Base-by-base conservation (phyloP, 352 stramenopile species). In the Phytophthora podocarpi region DNA sequence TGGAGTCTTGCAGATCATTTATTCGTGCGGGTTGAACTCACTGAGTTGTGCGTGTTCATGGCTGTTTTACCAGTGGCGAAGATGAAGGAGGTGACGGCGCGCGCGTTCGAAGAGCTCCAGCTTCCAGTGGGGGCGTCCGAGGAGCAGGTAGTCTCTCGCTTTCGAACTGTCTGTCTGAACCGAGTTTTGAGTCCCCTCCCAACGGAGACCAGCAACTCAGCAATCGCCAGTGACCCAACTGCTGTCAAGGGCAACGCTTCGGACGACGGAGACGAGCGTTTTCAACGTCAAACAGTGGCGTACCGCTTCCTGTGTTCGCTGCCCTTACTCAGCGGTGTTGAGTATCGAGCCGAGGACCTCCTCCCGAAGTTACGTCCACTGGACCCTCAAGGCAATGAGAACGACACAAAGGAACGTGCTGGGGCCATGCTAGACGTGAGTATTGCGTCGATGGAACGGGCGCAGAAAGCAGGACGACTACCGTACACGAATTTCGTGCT, bases 401-500 rank as follows among this genome's bases (percentile, higher is more conserved):
- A 42, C 6, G 51, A 69, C 7, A 52, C 34, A 13, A 72, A 70
- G 12, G 60, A 78, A 35, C 79, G 77, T 6, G 82, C 82, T 10
- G 81, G 77, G 54, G 70, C 73, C 3, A 82, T 89, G 74, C 53
- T 91, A 23, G 82, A 91, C 57, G 64, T 89, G 35, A 73, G 56
- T 21, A 85, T 89, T 43, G 51, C 64, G 11, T 78, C 71, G 18
- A 86, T 91, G 78, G 82, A 89, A 58, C 73, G 80, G 18, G 75
- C 82, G 1, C 82, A 91, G 63, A 66, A 72, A 39, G 47, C 63
- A 2, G 79, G 74, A 34, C 54, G 69, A 4, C 68, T 89, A 15
- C 82, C 82, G n/a, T 88, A 91, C 63, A 85, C 79, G 20, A 89
- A 85, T 64, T 91, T 89, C 43, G 82, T 91, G 10, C 55, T 91